These are phyloP conservation scores for Epichloe uncinata DNA, from an alignment of 2,329 filamentous ascomycete species.

Conservation along the genomic window DNA sequence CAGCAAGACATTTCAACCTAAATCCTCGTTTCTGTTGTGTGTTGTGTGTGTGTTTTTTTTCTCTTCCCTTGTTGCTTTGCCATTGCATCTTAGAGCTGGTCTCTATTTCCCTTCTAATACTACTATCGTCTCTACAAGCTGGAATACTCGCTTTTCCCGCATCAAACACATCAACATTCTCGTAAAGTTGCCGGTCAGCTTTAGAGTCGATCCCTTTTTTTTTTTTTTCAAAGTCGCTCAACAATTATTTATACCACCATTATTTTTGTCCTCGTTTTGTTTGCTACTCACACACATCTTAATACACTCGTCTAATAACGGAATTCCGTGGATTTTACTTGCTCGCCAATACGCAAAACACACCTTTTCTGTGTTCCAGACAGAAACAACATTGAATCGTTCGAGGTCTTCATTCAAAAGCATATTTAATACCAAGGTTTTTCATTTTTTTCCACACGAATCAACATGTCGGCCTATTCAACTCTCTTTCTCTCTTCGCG, in stretches of 20 bases:
- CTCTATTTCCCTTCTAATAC: conserved; percentile 32
- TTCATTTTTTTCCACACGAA: conserved; percentile 5
- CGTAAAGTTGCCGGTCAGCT: conserved; percentile 29
- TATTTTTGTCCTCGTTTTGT: conserved; percentile 5
- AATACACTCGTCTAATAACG: conserved; percentile 30
- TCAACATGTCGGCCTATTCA: conserved; percentile 81
- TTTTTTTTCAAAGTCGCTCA: conserved; percentile 5
- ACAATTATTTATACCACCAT: conserved; percentile 8
- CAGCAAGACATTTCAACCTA: conserved; percentile 50
- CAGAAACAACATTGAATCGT: conserved; percentile 11
- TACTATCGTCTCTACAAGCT: conserved; percentile 11
- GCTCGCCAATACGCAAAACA: conserved; percentile 30
- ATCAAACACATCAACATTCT: neutral
- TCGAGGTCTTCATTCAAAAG: conserved; percentile 15
- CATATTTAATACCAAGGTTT: neutral
- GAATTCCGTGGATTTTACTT: conserved; percentile 41
- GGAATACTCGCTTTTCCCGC: conserved; percentile 3
- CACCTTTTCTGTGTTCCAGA: neutral
- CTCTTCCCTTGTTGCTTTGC: conserved; percentile 25
- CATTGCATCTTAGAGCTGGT: conserved; percentile 35
- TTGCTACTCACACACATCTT: conserved; percentile 8
- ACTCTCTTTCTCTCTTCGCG: conserved; percentile 90
- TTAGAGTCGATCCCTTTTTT: conserved; percentile 15
- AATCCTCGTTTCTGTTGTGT: conserved; percentile 38
- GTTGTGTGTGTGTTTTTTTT: conserved; percentile 21